Base-by-base conservation (phyloP, 208 protist species). In the Crithidia expoeki region DNA sequence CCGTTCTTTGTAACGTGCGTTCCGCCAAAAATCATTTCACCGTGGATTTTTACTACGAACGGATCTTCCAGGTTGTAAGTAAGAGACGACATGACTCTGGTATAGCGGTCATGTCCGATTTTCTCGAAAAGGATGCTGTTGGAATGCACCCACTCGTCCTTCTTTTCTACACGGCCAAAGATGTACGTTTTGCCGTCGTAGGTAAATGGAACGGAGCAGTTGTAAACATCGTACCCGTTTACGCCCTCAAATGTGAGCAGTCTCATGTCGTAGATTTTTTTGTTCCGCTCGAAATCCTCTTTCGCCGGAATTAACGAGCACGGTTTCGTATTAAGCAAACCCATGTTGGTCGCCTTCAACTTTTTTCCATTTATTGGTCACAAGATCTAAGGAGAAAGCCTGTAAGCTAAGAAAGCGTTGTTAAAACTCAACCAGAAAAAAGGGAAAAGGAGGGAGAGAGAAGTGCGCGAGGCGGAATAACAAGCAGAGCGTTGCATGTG, bases 31-130 rank as follows among this genome's bases (percentile, higher is more conserved):
- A 88, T 78, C 79, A 80, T 76, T 46, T 88, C 83, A 7, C 80
- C 83, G n/a, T 88, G 74, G 59, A 88, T 83, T 47, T 80, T 84
- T 40, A 74, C 79, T n/a, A 88, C 59, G 57, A 85, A 88, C 2
- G 83, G 83, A 40, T 88, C 83, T 55, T 88, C 83, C 23, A 88
- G 69, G 25, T 82, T 74, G 59, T 68, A 81, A 21, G 72, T 84
- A 50, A 86, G 74, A 9, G 64, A 62, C 0, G 63, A 56, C 25
- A 56, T 23, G 27, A 78, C 59, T 9, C 68, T 57, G 3, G 67
- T 80, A 60, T 81, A 88, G 17, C 72, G 74, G 49, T 83, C 57
- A 55, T 79, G 72, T 17, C 79, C 79, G 12, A 71, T 76, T 50
- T 83, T 74, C 52, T 80, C 79, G 60, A 88, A 88, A 1, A 88